Evolutionary conservation across 2,329 filamentous ascomycete genomes (phyloP).

Genomic region (Aspergillus caelatus): DNA sequence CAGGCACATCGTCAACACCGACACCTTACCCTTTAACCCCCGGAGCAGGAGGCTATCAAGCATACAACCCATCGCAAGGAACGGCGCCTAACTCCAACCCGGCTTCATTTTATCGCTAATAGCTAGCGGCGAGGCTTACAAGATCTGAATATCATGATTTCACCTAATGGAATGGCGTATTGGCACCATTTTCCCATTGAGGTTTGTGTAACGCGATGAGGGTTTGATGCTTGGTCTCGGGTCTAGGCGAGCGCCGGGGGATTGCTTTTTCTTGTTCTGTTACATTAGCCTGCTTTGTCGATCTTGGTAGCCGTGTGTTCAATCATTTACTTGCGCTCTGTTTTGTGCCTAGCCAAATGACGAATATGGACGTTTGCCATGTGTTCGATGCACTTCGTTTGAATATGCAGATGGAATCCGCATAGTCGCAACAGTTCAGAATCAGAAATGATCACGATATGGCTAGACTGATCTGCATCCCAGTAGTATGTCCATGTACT

Average conservation of each 20-base stretch:
- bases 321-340: not conserved
- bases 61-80: conserved; percentile 40
- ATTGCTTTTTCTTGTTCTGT: not conserved
- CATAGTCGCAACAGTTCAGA: not conserved
- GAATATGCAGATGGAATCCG: not conserved
- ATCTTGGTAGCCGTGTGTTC: not conserved
- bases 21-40: conserved; percentile 38
- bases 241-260: not conserved
- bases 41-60: conserved; percentile 35
- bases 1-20: conserved; percentile 32
- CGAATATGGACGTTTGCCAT: not conserved
- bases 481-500: not conserved
- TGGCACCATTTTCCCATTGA: not conserved
- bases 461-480: not conserved
- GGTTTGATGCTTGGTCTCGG: not conserved
- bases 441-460: not conserved
- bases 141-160: not conserved
- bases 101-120: conserved; percentile 43
- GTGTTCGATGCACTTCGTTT: not conserved
- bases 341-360: not conserved
- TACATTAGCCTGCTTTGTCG: conserved; percentile 9
- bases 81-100: conserved; percentile 38
- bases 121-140: not conserved
- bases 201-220: conserved; percentile 6
- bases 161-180: not conserved